phyloP scores from a whole-genome alignment of 352 stramenopile genomes.

The Blastocystis sp. region DNA sequence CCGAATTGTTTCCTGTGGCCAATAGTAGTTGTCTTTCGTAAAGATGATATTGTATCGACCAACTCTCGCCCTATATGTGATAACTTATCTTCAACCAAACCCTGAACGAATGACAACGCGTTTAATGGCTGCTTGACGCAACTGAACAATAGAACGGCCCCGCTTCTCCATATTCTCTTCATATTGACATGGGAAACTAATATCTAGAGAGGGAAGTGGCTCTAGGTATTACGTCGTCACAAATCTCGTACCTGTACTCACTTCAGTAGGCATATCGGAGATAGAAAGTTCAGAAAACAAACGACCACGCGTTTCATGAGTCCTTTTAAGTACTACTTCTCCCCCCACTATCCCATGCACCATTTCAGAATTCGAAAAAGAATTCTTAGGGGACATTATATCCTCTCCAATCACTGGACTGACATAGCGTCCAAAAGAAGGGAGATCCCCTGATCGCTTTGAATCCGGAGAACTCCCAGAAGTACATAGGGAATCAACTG shows the following conservation, averaged over 20 bases:
- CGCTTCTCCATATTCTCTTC: constrained; percentile 31
- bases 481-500: neutral
- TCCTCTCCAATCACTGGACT: constrained; percentile 2
- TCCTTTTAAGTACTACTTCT: neutral
- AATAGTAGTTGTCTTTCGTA: constrained; percentile 25
- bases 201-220: neutral
- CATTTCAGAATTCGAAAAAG: neutral
- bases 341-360: neutral
- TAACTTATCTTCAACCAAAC: neutral
- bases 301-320: neutral
- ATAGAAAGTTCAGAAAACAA: constrained; percentile 63
- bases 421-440: neutral
- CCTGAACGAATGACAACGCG: constrained; percentile 33
- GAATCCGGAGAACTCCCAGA: neutral
- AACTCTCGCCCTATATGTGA: neutral
- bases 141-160: constrained; percentile 1
- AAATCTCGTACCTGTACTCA: neutral
- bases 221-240: neutral
- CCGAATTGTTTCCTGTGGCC: constrained; percentile 58
- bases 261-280: constrained; percentile 51
- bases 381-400: neutral
- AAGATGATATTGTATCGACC: constrained; percentile 45
- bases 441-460: neutral
- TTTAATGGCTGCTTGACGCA: constrained; percentile 48
- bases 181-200: constrained; percentile 29